These are phyloP conservation scores for Rhinocladiella mackenziei DNA, from an alignment of 2,329 filamentous ascomycete genomes.

Conservation along the genomic window DNA sequence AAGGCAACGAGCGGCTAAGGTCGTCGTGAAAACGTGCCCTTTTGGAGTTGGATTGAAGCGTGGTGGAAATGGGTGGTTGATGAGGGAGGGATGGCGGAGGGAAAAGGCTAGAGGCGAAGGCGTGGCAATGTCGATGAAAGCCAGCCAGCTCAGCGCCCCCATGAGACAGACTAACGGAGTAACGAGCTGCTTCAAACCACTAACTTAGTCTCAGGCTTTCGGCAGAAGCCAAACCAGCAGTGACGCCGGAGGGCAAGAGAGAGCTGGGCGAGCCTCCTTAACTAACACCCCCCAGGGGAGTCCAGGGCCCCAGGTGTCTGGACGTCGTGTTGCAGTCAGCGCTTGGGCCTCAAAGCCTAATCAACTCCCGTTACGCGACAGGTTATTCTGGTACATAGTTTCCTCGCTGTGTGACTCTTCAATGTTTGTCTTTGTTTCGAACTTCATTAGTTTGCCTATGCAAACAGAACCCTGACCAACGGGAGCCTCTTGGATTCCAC, in stretches of 20 bases:
- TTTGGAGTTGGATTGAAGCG: conserved; percentile 13
- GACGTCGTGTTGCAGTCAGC: neutral
- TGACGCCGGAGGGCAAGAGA: too few relatives aligned
- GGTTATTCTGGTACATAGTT: too few relatives aligned
- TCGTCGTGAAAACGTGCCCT: conserved; percentile 25
- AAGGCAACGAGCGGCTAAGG: conserved; percentile 29
- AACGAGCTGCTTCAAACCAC: too few relatives aligned
- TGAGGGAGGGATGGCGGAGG: neutral
- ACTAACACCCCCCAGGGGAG: too few relatives aligned
- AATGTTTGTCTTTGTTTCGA: conserved; percentile 15
- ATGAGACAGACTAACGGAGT: too few relatives aligned
- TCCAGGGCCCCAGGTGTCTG: too few relatives aligned
- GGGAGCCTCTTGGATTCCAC: neutral
- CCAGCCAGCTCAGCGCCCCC: too few relatives aligned
- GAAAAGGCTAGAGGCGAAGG: neutral
- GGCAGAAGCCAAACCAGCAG: too few relatives aligned
- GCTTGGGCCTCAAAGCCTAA: neutral
- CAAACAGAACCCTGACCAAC: conserved; percentile 9
- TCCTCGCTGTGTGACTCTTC: too few relatives aligned
- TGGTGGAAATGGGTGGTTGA: neutral
- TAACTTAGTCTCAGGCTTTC: too few relatives aligned
- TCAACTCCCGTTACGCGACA: neutral
- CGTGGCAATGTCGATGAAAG: neutral
- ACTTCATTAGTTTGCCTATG: conserved; percentile 16
- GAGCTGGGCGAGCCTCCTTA: too few relatives aligned